A percentile compares a stretch with the other conserved stretches of the same genome.
phyloP scores from a whole-genome alignment of 2,329 filamentous ascomycete genomes.

The Aaosphaeria pasadenensis region DNA sequence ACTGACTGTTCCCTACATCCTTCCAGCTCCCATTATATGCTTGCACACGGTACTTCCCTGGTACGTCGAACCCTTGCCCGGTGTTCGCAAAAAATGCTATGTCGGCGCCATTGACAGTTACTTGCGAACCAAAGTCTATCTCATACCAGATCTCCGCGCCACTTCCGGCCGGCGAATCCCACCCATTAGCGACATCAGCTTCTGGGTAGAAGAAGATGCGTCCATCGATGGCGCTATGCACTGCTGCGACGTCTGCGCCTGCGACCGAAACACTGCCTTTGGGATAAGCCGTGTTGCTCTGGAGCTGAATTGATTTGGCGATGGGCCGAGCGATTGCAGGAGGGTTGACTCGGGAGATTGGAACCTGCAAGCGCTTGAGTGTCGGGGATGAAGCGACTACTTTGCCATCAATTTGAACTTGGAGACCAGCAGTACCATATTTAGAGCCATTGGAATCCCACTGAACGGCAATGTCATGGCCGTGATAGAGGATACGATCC shows the following conservation, averaged over 20 bases:
- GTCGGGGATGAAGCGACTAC: conserved; percentile 27
- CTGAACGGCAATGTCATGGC: conserved; percentile 40
- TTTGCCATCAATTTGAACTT: conserved; percentile 34
- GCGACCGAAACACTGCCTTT: conserved; percentile 28
- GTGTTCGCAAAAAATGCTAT: conserved; percentile 36
- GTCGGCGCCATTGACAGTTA: conserved; percentile 28
- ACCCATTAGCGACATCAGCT: conserved; percentile 38
- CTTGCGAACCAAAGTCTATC: conserved; percentile 35
- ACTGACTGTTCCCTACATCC: no score
- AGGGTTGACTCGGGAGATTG: conserved; percentile 16
- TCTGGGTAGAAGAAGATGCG: conserved; percentile 39
- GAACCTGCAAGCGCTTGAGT: conserved; percentile 21
- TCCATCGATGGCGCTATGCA: conserved; percentile 40
- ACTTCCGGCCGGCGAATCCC: conserved; percentile 29
- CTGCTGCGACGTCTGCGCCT: conserved; percentile 14
- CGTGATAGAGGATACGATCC: conserved; percentile 43
- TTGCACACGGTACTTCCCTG: conserved; percentile 29
- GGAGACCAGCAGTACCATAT: conserved; percentile 31
- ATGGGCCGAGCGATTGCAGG: conserved; percentile 27
- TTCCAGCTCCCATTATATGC: conserved; percentile 6
- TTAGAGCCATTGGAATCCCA: conserved; percentile 39
- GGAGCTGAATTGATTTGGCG: conserved; percentile 38
- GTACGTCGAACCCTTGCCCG: conserved; percentile 24
- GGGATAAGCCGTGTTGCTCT: conserved; percentile 24
- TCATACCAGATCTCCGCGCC: conserved; percentile 35